phyloP scores from a whole-genome alignment of 768 basidiomycete genomes.

The Kwoniella pini region DNA sequence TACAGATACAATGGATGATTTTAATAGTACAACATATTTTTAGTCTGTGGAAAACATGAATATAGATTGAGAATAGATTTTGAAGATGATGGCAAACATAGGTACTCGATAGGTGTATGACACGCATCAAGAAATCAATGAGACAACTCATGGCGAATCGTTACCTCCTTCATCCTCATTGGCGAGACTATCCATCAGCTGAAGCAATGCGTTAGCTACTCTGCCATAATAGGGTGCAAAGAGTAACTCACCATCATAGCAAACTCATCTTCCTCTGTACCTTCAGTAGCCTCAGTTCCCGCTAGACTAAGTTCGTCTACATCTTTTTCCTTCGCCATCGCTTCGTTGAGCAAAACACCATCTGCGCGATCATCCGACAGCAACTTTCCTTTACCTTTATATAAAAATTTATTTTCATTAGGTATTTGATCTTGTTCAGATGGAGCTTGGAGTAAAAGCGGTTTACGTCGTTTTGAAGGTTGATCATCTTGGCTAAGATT shows the following conservation, averaged over 20 bases:
- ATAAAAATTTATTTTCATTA: conserved; percentile 26
- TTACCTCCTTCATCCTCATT: conserved; percentile 3
- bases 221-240: not conserved
- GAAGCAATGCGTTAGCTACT: not conserved
- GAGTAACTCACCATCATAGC: conserved; percentile 24
- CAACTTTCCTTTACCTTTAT: conserved; percentile 60
- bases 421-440: conserved; percentile 21
- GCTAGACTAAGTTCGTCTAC: conserved; percentile 3
- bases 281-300: conserved; percentile 16
- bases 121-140: too few relatives aligned
- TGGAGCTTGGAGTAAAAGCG: conserved; percentile 30
- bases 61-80: too few relatives aligned
- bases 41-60: too few relatives aligned
- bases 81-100: too few relatives aligned
- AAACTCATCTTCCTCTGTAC: conserved; percentile 27
- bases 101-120: too few relatives aligned
- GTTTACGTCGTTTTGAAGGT: conserved; percentile 31
- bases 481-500: conserved; percentile 9
- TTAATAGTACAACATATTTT: too few relatives aligned
- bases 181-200: conserved; percentile 33
- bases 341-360: not conserved
- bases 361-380: conserved; percentile 1
- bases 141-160: not conserved
- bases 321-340: not conserved
- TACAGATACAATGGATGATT: too few relatives aligned